Evolutionary conservation across 2,329 filamentous ascomycete genomes (phyloP).

Genomic region (Dryadomyces quercus-mongolicae): DNA sequence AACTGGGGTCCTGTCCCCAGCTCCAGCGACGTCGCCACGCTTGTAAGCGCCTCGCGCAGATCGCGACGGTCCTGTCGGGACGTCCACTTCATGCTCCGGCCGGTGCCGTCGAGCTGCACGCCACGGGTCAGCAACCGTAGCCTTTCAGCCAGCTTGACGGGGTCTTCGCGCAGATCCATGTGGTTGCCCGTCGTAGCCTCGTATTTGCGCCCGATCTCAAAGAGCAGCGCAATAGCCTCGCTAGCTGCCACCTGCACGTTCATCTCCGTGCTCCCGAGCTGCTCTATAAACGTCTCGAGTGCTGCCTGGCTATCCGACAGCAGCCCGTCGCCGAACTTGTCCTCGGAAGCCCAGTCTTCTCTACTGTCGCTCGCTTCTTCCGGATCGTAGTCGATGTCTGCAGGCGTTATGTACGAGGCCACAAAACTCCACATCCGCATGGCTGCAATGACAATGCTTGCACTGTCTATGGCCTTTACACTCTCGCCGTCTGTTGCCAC

Average conservation of each 20-base stretch:
- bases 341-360: slow-evolving; percentile 28
- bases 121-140: slow-evolving; percentile 35
- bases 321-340: slow-evolving; percentile 53
- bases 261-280: slow-evolving; percentile 63
- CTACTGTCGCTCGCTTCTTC: slow-evolving; percentile 53
- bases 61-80: slow-evolving; percentile 36
- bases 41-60: slow-evolving; percentile 34
- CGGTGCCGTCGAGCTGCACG: neutral
- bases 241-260: slow-evolving; percentile 67
- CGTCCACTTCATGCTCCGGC: slow-evolving; percentile 27
- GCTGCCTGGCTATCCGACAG: slow-evolving; percentile 53
- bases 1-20: slow-evolving; percentile 41
- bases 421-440: slow-evolving; percentile 71
- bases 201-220: slow-evolving; percentile 51
- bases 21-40: slow-evolving; percentile 42
- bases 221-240: slow-evolving; percentile 70
- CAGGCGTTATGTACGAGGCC: slow-evolving; percentile 38
- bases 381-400: slow-evolving; percentile 55
- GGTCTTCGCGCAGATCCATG: slow-evolving; percentile 37
- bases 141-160: slow-evolving; percentile 32
- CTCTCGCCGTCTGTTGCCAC: slow-evolving; percentile 66
- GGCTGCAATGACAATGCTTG: slow-evolving; percentile 58
- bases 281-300: slow-evolving; percentile 72
- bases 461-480: slow-evolving; percentile 59
- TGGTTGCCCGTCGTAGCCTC: slow-evolving; percentile 36